Evolutionary conservation across 2,329 filamentous ascomycete genomes (phyloP), one percentile per base, ranked within the genome.

Genomic region (Dactylellina cionopaga): DNA sequence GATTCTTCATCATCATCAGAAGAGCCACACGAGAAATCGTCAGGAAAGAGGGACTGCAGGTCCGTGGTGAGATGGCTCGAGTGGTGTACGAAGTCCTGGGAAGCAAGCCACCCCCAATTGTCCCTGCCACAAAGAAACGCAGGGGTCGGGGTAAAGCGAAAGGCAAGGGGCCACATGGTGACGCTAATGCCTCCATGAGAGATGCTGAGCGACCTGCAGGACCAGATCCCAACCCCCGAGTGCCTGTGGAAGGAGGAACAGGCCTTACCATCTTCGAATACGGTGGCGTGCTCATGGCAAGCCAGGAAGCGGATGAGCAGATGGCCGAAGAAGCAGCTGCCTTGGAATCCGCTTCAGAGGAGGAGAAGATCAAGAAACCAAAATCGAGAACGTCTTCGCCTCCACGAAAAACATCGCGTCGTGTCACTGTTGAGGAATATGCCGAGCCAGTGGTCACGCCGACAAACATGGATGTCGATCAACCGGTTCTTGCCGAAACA

Each of bases 1-100:
- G 75, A 47, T 55, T 76, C 56, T 76, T 76, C 65, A 59, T 74
- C 37, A 69, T 76, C 2, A 75, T 76, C 51, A 70, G 75, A 25
- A 63, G 70, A 37, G 58, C 75, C 43, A 66, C 71, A 25, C 56
- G 58, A 39, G 29, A 52, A 46, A 73, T 66, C 35, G 62, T 73
- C 44, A 47, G 62, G 49, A 73, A 62, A 46, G 69, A 73, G 31
- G 69, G 69, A 13, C 46, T 73, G 6, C 60, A 73, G 29, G 62
- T 73, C 41, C 59, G 62, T n/a, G 69, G 69, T 7, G 69, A 65
- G 54, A 73, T 73, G 69, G 59, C 69, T 37, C 47, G 60, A 43
- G 69, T 73, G 56, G 69, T 73, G 24, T 65, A 66, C 22, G 69
- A 73, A 43, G 69, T 73, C 19, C 62, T 73, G 22, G 69, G 69